Evolutionary conservation across 2,329 filamentous ascomycete genomes (phyloP), one percentile per base, ranked within the genome.

Genomic region (Aspergillus cejpii): DNA sequence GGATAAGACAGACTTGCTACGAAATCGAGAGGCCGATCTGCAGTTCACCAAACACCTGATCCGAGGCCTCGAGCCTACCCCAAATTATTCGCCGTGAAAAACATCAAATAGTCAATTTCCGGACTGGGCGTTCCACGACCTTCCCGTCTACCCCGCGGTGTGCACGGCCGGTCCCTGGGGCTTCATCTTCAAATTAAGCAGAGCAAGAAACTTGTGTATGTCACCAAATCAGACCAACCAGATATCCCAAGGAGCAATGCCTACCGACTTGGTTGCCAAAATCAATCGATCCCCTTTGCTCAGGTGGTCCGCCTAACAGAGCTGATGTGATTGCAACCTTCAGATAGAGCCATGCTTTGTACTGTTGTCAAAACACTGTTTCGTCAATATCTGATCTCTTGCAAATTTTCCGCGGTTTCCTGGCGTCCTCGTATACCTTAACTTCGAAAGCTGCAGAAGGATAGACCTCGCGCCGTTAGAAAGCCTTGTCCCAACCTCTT

Each of bases 361-460:
- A 47, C 50, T 47, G 43, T 45, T 17, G 40, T 47, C 39, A 54
- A 33, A 53, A 43, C 50, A 15, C 43, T 42, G 41, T 43, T 47
- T 38, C 39, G 51, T 50, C 50, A 56, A 44, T 47, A 42, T 41
- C 46, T 51, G 50, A 56, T 52, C 41, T 50, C 45, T 43, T 44
- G 48, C 28, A 46, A 50, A 44, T 53, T 47, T 23, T 37, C 47
- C 17, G 44, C 47, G 24, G 37, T 50, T 33, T 45, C 47, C 45
- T 59, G 58, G 58, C 50, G 48, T 15, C 54, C 51, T 48, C 55
- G 49, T 41, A 56, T 56, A 49, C 45, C 50, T 24, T 58, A 53
- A 46, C 31, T 10, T 15, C 31, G 10, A 17, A 19, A 20, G 15
- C 29, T 8, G 28, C 28, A 14, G 29, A 33, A 8, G 29, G 8